Evolutionary conservation across 2,329 filamentous ascomycete species (phyloP).

Genomic region (Lasiodiplodia hormozganensis): DNA sequence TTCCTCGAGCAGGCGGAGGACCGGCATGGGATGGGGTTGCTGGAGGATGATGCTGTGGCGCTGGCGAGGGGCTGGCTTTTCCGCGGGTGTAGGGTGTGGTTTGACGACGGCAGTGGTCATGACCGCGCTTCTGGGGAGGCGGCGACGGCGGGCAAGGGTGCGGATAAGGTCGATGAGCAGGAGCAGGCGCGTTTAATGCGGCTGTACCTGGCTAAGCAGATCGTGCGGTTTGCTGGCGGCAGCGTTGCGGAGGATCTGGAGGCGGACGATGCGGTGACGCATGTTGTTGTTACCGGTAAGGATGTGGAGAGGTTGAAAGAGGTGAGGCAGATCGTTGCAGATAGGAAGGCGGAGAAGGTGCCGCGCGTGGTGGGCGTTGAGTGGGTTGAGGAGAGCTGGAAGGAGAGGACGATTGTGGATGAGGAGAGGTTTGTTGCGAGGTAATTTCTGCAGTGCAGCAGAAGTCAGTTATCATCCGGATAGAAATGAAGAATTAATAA

Average conservation of each 20-base stretch:
- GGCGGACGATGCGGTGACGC: constrained; percentile 65
- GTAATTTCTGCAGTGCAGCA: neutral
- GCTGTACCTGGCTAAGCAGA: constrained; percentile 59
- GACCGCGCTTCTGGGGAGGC: neutral
- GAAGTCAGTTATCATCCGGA: too few relatives aligned
- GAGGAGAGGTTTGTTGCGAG: constrained; percentile 55
- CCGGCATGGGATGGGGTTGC: neutral
- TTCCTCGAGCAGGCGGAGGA: neutral
- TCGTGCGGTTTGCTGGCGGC: constrained; percentile 74
- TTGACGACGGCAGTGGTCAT: constrained; percentile 31
- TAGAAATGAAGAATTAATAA: too few relatives aligned
- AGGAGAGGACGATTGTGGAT: constrained; percentile 77
- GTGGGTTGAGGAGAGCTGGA: constrained; percentile 86
- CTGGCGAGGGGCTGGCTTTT: constrained; percentile 40
- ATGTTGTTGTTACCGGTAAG: constrained; percentile 67
- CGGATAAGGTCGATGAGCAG: neutral
- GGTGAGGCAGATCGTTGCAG: constrained; percentile 57
- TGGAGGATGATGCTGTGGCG: neutral
- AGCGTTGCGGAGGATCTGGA: constrained; percentile 58
- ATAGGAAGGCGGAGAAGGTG: constrained; percentile 48
- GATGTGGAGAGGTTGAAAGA: constrained; percentile 52
- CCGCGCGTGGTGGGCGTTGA: constrained; percentile 72
- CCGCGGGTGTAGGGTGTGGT: constrained; percentile 36
- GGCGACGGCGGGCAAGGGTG: constrained; percentile 19
- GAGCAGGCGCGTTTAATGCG: constrained; percentile 35